Conservation (phyloP, 2,329 filamentous ascomycete genomes). For the Colletotrichum spaethianum region DNA sequence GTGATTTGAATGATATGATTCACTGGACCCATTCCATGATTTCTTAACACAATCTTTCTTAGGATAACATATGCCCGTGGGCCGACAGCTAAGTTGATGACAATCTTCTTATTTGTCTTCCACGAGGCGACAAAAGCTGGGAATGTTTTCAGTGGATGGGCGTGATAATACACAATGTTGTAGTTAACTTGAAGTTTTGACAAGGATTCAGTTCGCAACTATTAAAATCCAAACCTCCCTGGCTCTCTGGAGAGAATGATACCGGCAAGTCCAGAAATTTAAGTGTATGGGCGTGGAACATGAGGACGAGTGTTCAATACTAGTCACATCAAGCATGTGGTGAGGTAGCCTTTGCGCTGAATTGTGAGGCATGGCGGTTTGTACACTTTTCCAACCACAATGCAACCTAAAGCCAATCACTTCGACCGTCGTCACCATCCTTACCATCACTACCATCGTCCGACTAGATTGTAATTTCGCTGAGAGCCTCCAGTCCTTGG, state of each 20-base stretch:
- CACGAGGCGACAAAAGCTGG: no score
- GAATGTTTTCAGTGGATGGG: no score
- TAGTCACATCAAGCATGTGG: background rate
- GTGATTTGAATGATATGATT: no score
- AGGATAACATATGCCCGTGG: no score
- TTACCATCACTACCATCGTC: background rate
- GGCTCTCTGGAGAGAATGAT: no score
- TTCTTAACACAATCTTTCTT: no score
- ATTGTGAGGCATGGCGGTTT: background rate
- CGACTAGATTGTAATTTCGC: background rate
- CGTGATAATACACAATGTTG: no score
- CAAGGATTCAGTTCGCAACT: background rate
- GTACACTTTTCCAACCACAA: no score
- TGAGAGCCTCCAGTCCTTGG: background rate
- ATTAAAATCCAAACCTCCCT: no score
- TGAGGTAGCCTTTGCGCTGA: background rate
- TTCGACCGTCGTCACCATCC: background rate
- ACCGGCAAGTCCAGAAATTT: background rate
- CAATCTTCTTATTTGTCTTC: no score
- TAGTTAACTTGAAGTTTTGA: background rate
- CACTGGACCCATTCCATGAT: no score
- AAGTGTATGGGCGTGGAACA: background rate
- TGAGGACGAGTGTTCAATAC: background rate
- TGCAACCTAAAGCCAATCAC: background rate
- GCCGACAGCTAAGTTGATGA: no score